Base-by-base conservation (phyloP, 2,329 filamentous ascomycete species). In the Colletotrichum nymphaeae region DNA sequence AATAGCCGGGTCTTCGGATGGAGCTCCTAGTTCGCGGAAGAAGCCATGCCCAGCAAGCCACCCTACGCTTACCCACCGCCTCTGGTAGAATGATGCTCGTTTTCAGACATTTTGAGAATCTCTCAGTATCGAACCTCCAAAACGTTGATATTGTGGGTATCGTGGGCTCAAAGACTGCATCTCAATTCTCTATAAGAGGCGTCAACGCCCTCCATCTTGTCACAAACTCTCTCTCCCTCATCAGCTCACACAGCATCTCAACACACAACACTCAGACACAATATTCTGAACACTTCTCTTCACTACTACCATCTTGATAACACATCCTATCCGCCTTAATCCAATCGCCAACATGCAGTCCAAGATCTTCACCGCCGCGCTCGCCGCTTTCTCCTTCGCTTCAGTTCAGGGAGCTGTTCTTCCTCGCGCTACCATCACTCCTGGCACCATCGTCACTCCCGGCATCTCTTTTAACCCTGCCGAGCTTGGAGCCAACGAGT, bases 371-470 rank as follows among this genome's bases (percentile, higher is more conserved):
- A 30, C 64, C 49, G 69, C 66, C 22, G 66, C 72, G 14, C 28
- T 76, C 52, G 73, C 76, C 42, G 63, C 68, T n/a, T 24, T 75
- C 26, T 62, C 75, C 35, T 19, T 75, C 35, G 24, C 73, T 42
- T 52, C 67, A 2, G 67, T 66, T 9, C 46, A 71, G 16, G 60
- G 67, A 12, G 64, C 57, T 7, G n/a, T 46, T 4, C 32, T 71
- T 30, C 46, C 62, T 24, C 56, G 66, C 16, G 16, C 65, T 7
- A 49, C 37, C 26, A 52, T 68, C 35, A 22, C 49, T 8, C 59
- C 70, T 16, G 60, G 49, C 42, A 56, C 42, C 19, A 32, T 73
- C 5, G 56, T 66, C 7, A 6, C 4, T 12, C 71, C 71, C 4
- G 1, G 6, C 5, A 5, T 71, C 26, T 7, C 5, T 8, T 24